Evolutionary conservation across 352 stramenopile genomes (phyloP), one percentile per base, ranked within the genome.

Genomic region (Phytophthora podocarpi): DNA sequence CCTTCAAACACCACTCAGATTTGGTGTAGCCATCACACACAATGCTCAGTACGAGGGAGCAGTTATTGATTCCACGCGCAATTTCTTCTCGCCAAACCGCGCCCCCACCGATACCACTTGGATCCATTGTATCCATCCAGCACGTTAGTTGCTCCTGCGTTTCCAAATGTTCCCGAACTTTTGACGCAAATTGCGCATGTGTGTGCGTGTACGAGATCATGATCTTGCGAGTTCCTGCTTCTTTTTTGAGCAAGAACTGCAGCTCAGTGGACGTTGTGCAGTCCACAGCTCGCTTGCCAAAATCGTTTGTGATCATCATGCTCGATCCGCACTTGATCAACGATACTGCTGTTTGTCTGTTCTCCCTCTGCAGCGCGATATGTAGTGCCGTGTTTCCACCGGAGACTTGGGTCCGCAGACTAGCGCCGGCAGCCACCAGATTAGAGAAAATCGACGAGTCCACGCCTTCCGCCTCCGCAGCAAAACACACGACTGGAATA

Each of bases 101-200:
- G 31, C 83, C 84, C 11, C 84, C 85, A 15, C 82, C 82, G 21
- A 94, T 92, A 18, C 80, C 84, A 31, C 74, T 89, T 5, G 82
- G 83, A 46, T 94, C 83, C 83, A 92, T 93, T 16, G 78, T 87
- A 61, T 94, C 85, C 80, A 95, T 88, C 83, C 82, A 92, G 45
- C 80, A 91, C 16, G 85, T 93, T 4, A 91, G 51, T 28, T 76
- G 65, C 12, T 76, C 78, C 16, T 81, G 52, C 16, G 70, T 80
- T 59, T 91, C 82, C 9, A 93, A 52, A 55, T 76, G 73, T 43
- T 91, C 76, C 11, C 84, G 83, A 39, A 95, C 67, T 34, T 67
- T 70, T 23, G 80, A 71, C 1, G 85, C 85, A 11, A 94, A 73
- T 21, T 80, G 69, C 36, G 76, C 75, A 42, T 91, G 83, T 8